These are phyloP conservation scores for Peterozyma xylosa DNA, from an alignment of 805 yeast genomes.

Conservation along the genomic window DNA sequence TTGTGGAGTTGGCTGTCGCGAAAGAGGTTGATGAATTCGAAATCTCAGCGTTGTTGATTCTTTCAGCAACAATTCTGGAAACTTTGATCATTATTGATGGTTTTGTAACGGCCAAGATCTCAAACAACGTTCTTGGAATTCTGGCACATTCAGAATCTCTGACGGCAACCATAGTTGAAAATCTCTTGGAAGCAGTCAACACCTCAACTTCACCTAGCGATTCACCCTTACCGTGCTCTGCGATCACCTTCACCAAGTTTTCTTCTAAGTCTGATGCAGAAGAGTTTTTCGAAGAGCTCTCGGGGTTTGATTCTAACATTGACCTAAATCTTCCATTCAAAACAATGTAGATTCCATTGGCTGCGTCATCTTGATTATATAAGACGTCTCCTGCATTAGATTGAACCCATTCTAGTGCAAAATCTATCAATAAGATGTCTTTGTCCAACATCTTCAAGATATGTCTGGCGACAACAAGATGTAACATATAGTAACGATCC, in stretches of 20 bases:
- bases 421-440: conserved; percentile 69
- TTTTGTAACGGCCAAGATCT: conserved; percentile 70
- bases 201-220: conserved; percentile 95
- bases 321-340: conserved; percentile 84
- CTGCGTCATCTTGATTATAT: conserved; percentile 75
- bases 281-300: conserved; percentile 7
- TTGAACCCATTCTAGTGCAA: conserved; percentile 93
- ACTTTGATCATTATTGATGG: conserved; percentile 91
- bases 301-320: conserved; percentile 20
- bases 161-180: conserved; percentile 70
- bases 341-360: conserved; percentile 87
- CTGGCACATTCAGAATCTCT: conserved; percentile 92
- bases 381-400: conserved; percentile 78
- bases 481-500: conserved; percentile 71
- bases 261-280: conserved; percentile 6
- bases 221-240: conserved; percentile 88
- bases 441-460: conserved; percentile 61
- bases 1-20: not conserved
- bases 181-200: conserved; percentile 67
- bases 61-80: conserved; percentile 76
- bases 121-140: conserved; percentile 86
- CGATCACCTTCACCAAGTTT: conserved; percentile 32
- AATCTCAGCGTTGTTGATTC: conserved; percentile 12
- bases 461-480: conserved; percentile 69
- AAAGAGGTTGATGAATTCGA: conserved; percentile 1